These are phyloP conservation scores for Candida corydali DNA, from an alignment of 805 yeast genomes.

Conservation along the genomic window DNA sequence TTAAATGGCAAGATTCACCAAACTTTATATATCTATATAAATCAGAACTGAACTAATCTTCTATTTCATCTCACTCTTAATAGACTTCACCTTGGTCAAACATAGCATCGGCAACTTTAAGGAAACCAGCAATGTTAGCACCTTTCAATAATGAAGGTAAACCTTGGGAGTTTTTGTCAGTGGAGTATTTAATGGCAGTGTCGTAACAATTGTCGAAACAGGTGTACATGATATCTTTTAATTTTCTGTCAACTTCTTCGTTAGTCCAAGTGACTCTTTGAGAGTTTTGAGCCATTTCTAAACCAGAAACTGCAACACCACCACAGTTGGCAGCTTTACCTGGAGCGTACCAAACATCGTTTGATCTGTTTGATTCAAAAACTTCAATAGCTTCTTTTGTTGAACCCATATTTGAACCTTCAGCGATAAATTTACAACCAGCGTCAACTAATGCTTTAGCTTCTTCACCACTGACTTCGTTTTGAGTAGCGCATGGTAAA, in stretches of 20 bases:
- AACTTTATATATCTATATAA: too few species aligned
- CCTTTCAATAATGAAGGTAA: conserved; percentile 96
- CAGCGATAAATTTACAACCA: conserved; percentile 91
- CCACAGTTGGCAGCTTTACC: conserved; percentile 99
- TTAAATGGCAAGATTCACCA: too few species aligned
- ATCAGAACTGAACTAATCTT: too few species aligned
- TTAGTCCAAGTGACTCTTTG: conserved; percentile 87
- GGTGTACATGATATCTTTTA: conserved; percentile 87
- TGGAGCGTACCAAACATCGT: conserved; percentile 93
- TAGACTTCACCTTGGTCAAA: conserved; percentile 88
- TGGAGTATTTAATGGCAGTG: conserved; percentile 77
- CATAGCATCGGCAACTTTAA: conserved; percentile 98
- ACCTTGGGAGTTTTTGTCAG: conserved; percentile 53
- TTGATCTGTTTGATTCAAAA: conserved; percentile 77
- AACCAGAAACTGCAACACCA: conserved; percentile 98
- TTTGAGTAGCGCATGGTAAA: conserved; percentile 97
- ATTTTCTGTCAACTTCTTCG: conserved; percentile 88
- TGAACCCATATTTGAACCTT: conserved; percentile 99
- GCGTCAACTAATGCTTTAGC: conserved; percentile 91
- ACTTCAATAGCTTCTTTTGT: conserved; percentile 95
- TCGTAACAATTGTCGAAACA: conserved; percentile 91
- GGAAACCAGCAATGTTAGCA: conserved; percentile 98
- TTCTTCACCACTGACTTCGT: conserved; percentile 95
- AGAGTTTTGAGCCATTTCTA: conserved; percentile 99
- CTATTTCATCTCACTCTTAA: too few species aligned